A percentile compares a stretch with the other conserved stretches of the same genome.
phyloP scores from a whole-genome alignment of 768 basidiomycete genomes.

The Rhodosporidiobolus sp. region DNA sequence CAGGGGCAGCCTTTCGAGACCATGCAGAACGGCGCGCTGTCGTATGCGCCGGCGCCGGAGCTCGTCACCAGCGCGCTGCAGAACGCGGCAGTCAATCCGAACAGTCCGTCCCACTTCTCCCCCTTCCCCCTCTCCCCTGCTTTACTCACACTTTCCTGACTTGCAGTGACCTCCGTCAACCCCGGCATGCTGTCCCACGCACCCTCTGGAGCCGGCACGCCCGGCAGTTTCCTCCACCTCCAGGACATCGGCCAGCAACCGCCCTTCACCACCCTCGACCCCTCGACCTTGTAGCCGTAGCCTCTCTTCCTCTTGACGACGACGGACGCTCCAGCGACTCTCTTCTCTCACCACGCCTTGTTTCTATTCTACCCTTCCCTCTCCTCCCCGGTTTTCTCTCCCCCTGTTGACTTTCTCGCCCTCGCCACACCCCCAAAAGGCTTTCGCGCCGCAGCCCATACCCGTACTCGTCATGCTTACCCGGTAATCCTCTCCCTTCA shows the following conservation, averaged over 20 bases:
- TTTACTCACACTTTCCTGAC: background rate
- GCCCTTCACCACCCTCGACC: constrained; percentile 18
- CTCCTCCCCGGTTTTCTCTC: background rate
- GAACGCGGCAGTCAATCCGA: constrained; percentile 17
- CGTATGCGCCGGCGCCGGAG: constrained; percentile 27
- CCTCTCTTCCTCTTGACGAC: background rate
- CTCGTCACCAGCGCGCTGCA: constrained; percentile 27
- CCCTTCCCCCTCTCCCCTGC: too few species aligned
- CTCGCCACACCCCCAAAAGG: too few species aligned
- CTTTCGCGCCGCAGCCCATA: too few species aligned
- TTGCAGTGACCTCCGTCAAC: constrained; percentile 14
- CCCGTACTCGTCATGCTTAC: too few species aligned
- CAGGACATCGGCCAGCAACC: constrained; percentile 34
- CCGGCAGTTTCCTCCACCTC: constrained; percentile 17
- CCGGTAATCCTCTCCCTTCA: background rate
- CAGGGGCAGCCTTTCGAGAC: constrained; percentile 11
- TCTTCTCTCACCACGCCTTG: background rate
- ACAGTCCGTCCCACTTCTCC: constrained; percentile 7
- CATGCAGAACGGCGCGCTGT: constrained; percentile 11
- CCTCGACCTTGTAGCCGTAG: constrained; percentile 14
- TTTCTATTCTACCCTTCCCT: background rate
- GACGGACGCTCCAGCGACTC: background rate
- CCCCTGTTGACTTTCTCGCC: too few species aligned
- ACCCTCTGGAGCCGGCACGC: constrained; percentile 14
- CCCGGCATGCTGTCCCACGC: constrained; percentile 9